A percentile compares a stretch with the other conserved stretches of the same genome.
Conservation (phyloP, 2,329 filamentous ascomycete genomes). For the Knufia petricola region DNA sequence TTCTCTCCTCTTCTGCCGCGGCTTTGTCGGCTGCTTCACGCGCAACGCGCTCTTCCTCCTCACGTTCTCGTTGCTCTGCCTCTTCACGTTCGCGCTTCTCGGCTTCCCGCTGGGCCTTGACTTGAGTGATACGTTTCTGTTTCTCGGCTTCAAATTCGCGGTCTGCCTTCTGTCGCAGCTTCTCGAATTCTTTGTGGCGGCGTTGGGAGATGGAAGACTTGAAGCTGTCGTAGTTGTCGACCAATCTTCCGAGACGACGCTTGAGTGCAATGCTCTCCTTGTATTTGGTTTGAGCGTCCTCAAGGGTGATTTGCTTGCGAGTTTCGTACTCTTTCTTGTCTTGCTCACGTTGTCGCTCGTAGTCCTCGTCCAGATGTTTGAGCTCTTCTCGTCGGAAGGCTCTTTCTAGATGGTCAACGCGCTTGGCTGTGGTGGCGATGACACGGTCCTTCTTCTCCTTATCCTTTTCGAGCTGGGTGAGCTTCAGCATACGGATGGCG, state of each 20-base stretch:
- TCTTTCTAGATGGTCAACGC: slow-evolving; percentile 92
- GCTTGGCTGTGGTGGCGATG: slow-evolving; percentile 83
- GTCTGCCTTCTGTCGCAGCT: slow-evolving; percentile 81
- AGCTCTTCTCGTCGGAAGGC: slow-evolving; percentile 91
- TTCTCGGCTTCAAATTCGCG: slow-evolving; percentile 90
- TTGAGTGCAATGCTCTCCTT: slow-evolving; percentile 87
- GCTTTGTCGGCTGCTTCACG: slow-evolving; percentile 80
- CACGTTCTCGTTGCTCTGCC: slow-evolving; percentile 63
- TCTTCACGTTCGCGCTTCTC: slow-evolving; percentile 82
- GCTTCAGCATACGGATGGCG: slow-evolving; percentile 85
- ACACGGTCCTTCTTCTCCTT: slow-evolving; percentile 94
- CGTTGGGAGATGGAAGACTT: slow-evolving; percentile 72
- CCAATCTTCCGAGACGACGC: slow-evolving; percentile 76
- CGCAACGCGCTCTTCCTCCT: slow-evolving; percentile 74
- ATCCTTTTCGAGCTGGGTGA: slow-evolving; percentile 91
- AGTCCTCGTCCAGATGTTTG: slow-evolving; percentile 83
- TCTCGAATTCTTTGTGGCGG: slow-evolving; percentile 91
- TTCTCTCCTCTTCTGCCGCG: slow-evolving; percentile 68
- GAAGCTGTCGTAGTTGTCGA: slow-evolving; percentile 77
- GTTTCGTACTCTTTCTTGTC: slow-evolving; percentile 75
- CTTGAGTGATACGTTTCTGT: slow-evolving; percentile 74
- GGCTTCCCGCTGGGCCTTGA: slow-evolving; percentile 68
- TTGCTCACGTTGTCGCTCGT: slow-evolving; percentile 66
- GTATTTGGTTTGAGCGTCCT: slow-evolving; percentile 78
- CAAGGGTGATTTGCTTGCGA: slow-evolving; percentile 65